Evolutionary conservation across 495 filamentous ascomycete genomes (phyloP).

Genomic region (Pyrenula massariospora): DNA sequence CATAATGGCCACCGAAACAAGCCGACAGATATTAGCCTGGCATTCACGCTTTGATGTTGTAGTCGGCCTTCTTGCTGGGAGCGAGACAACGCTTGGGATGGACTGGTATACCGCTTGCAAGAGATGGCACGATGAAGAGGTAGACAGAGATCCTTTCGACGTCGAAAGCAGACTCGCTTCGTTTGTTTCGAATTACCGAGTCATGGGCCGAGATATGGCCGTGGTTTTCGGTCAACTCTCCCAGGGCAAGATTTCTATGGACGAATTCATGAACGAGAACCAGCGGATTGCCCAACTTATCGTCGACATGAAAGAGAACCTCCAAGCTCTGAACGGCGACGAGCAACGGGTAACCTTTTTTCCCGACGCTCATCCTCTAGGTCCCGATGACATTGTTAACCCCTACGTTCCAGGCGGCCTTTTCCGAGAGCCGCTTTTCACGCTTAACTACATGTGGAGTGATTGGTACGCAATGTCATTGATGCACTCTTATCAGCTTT

Average conservation of each 20-base stretch:
- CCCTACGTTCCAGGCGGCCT: conserved; percentile 57
- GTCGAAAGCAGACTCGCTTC: conserved; percentile 54
- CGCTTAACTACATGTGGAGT: conserved; percentile 58
- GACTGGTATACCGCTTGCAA: conserved; percentile 62
- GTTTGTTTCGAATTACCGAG: conserved; percentile 50
- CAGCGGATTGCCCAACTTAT: conserved; percentile 40
- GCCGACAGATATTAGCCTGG: conserved; percentile 68
- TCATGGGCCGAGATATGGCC: conserved; percentile 72
- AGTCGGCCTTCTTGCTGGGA: conserved; percentile 69
- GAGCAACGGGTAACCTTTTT: conserved; percentile 49
- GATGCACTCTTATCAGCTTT: conserved; percentile 68
- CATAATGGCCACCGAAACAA: conserved; percentile 54
- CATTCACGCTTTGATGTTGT: conserved; percentile 84
- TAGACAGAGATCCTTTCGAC: conserved; percentile 51
- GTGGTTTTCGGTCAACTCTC: conserved; percentile 58
- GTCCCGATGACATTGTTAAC: conserved; percentile 56
- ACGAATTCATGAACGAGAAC: conserved; percentile 55
- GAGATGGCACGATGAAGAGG: conserved; percentile 34
- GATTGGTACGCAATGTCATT: conserved; percentile 69
- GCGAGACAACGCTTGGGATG: conserved; percentile 56
- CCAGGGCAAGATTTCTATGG: conserved; percentile 49
- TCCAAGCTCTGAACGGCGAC: conserved; percentile 49
- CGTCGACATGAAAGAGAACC: conserved; percentile 39
- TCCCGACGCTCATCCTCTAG: conserved; percentile 31
- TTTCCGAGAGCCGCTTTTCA: conserved; percentile 56